Evolutionary conservation across 2,329 filamentous ascomycete genomes (phyloP), one percentile per base, ranked within the genome.

Genomic region (Fusarium poae): DNA sequence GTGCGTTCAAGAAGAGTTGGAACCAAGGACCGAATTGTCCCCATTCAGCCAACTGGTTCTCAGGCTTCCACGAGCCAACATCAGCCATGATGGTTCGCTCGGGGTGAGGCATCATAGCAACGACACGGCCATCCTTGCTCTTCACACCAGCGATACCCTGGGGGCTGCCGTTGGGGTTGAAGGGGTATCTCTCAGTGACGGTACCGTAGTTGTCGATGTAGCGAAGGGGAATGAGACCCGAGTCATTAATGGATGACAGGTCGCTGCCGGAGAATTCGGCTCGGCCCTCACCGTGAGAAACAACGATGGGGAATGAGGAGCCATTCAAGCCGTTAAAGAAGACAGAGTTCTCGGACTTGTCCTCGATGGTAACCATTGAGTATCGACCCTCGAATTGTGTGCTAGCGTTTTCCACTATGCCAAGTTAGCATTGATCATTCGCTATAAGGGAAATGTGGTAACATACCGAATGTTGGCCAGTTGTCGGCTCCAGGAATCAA

Each of bases 101-200:
- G 1, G 94, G 94, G 79, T 97, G 94, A 65, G 94, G 94, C 94
- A 97, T 97, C 82, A 97, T 88, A 9, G 93, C 93, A 71, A 97
- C 79, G 2, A 97, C 92, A 59, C 92, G 86, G 15, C 94, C 94
- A 76, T 97, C 91, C 43, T 83, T 86, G 73, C 88, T 94, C 72
- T 91, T 85, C 27, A 97, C 91, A 76, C 90, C 93, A 1, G 94
- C 92, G 68, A 97, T 91, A 76, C 92, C 94, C 66, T 86, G 84
- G 1, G 92, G 92, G 76, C 91, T 93, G 53, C 94, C 94, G 80
- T 97, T 97, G 52, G 85, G 88, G 82, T 98, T 98, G 81, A 85
- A 92, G 1, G 96, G 96, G 77, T 98, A 99, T 71, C 83, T 84
- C 79, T 94, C 92, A 2, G 96, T 96, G 4, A 89, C 88, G 56